These are phyloP conservation scores for Claviceps sp. DNA, from an alignment of 2,329 filamentous ascomycete species.

Conservation along the genomic window DNA sequence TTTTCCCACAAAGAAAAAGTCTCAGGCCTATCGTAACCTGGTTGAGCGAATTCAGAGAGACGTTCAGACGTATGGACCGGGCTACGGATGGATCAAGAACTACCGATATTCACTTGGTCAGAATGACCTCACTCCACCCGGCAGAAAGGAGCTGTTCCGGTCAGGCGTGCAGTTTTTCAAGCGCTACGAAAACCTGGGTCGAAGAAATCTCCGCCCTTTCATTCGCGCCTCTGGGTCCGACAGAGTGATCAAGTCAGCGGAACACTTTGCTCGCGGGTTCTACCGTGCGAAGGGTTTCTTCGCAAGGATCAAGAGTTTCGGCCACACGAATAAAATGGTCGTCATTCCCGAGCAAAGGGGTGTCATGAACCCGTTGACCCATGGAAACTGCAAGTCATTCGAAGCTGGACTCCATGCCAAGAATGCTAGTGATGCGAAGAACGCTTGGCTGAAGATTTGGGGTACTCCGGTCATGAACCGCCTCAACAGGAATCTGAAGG, in stretches of 20 bases:
- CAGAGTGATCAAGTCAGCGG: slow-evolving; percentile 61
- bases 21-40: slow-evolving; percentile 45
- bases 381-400: slow-evolving; percentile 58
- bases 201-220: slow-evolving; percentile 44
- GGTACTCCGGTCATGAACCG: slow-evolving; percentile 52
- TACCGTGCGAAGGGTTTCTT: slow-evolving; percentile 28
- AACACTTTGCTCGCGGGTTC: slow-evolving; percentile 65
- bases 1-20: slow-evolving; percentile 61
- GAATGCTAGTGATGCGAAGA: slow-evolving; percentile 37
- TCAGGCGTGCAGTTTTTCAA: slow-evolving; percentile 65
- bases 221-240: slow-evolving; percentile 56
- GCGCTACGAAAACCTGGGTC: slow-evolving; percentile 53
- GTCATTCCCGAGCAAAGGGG: slow-evolving; percentile 53
- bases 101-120: slow-evolving; percentile 60
- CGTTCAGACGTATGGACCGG: slow-evolving; percentile 42
- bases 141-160: slow-evolving; percentile 54
- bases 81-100: slow-evolving; percentile 55
- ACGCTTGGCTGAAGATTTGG: slow-evolving; percentile 49
- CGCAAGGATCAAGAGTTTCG: slow-evolving; percentile 10
- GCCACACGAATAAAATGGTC: slow-evolving; percentile 42
- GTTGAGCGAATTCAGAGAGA: slow-evolving; percentile 50
- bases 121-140: slow-evolving; percentile 55
- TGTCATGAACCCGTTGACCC: slow-evolving; percentile 71
- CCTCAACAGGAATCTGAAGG: slow-evolving; percentile 54
- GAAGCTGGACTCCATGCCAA: slow-evolving; percentile 41